Base-by-base conservation (phyloP, 768 basidiomycete genomes). In the Trichaptum fuscoviolaceum region DNA sequence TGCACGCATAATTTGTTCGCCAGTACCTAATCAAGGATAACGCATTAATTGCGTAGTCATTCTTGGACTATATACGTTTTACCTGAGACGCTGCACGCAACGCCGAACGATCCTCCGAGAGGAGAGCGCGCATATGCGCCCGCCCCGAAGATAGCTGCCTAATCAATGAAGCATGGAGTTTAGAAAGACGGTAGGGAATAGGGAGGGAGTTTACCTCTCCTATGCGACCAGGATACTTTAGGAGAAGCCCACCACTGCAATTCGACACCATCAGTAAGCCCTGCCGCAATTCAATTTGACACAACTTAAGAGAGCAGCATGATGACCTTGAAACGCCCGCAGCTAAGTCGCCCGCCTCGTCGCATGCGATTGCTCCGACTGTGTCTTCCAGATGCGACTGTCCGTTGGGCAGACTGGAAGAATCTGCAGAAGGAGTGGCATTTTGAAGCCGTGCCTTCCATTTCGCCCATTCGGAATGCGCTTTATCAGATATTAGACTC, bases 71-170 rank as follows among this genome's bases (percentile, higher is more conserved):
- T 17, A 52, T 59, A 66, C 58, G 35, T 27, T 26, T 12, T 71
- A 84, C 87, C 89, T 65, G 90, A 91, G 27, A 92, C 81, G 67
- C 91, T 92, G 69, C 89, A 92, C 24, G 89, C 87, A 68, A 88
- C 78, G 25, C 82, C 80, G 17, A 71, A 69, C 12, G 59, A 25
- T 15, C 3, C 6, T 25, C 59, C 30, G 15, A 2, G 59, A 15
- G 59, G 59, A 24, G 59, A 61, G 23, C 65, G 84, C 78, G 89
- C 89, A 90, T 90, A 93, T 67, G 91, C 92, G 42, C 91, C 91
- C 12, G 91, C 85, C 20, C 91, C 91, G 69, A 83, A 91, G 6
- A 85, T 70, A 1, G 89, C 87, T 2, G 91, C 91, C 90, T 90
- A 67, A 34, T 62, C 17, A 25, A 57, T 35, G 6, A 24, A 62